Percentiles rank a stretch among this genome's conserved stretches.
phyloP scores from a whole-genome alignment of 192 early-diverging fungal species.

The Rhizoclosmatium sp. region DNA sequence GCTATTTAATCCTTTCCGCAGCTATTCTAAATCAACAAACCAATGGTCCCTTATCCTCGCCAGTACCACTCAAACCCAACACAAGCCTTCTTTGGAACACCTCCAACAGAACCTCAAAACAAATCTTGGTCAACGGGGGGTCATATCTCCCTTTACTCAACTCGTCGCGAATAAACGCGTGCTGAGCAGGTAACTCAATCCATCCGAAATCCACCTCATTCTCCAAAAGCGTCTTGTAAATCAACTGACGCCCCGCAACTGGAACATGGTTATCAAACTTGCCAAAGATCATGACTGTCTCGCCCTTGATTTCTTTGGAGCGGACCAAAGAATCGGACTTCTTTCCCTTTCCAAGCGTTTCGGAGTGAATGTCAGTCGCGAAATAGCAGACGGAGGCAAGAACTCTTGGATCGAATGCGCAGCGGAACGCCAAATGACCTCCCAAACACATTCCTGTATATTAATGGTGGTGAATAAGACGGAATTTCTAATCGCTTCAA shows the following conservation, averaged over 20 bases:
- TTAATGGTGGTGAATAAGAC: background rate
- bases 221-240: constrained; percentile 62
- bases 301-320: constrained; percentile 61
- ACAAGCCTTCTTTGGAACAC: constrained; percentile 62
- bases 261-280: constrained; percentile 70
- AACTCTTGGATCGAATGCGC: constrained; percentile 67
- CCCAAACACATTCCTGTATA: constrained; percentile 64
- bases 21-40: background rate
- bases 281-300: constrained; percentile 71
- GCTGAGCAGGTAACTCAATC: constrained; percentile 67
- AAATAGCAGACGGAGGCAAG: constrained; percentile 65
- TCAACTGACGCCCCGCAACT: constrained; percentile 59
- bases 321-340: constrained; percentile 56
- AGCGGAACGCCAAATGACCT: constrained; percentile 64
- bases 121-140: constrained; percentile 63
- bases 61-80: constrained; percentile 35
- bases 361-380: constrained; percentile 71
- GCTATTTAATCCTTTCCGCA: too few species aligned
- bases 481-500: constrained; percentile 8
- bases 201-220: constrained; percentile 60
- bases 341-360: constrained; percentile 59
- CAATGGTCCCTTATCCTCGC: constrained; percentile 10
- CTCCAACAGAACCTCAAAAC: constrained; percentile 66
- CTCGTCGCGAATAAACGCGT: constrained; percentile 75
- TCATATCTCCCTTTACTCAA: constrained; percentile 71